Evolutionary conservation across 2,329 filamentous ascomycete genomes (phyloP).

Genomic region (Phaeosphaeria sp.): DNA sequence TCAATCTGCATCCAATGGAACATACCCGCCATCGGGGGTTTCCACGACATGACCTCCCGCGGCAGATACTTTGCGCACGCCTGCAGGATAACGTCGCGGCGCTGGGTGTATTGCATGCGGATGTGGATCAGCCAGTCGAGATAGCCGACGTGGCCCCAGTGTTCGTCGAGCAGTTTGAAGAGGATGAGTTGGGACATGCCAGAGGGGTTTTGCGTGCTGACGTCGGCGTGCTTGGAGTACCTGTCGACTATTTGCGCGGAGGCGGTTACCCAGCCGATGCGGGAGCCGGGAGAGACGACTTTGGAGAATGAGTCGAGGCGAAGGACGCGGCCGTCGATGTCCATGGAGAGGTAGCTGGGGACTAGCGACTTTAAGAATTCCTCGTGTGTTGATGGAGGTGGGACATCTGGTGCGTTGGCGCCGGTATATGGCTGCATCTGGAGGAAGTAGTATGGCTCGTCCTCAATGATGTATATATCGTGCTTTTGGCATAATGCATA

Average conservation of each 20-base stretch:
- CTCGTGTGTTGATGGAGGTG: conserved; percentile 67
- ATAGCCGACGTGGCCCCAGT: conserved; percentile 92
- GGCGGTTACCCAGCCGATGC: conserved; percentile 88
- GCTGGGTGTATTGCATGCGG: conserved; percentile 78
- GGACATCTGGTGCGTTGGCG: conserved; percentile 57
- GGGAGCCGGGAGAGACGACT: conserved; percentile 81
- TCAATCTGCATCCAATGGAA: conserved; percentile 85
- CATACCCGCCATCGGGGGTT: conserved; percentile 85
- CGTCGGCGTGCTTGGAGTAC: conserved; percentile 82
- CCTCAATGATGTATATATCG: conserved; percentile 86
- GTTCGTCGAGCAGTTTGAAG: conserved; percentile 89
- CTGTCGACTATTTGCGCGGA: conserved; percentile 84
- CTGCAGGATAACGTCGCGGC: conserved; percentile 76
- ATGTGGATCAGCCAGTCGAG: conserved; percentile 87
- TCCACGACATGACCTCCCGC: conserved; percentile 77
- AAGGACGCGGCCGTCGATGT: conserved; percentile 86
- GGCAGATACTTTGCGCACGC: conserved; percentile 84
- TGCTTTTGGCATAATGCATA: conserved; percentile 84
- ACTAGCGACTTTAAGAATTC: conserved; percentile 77
- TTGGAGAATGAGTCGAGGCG: conserved; percentile 95
- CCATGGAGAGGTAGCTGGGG: conserved; percentile 79
- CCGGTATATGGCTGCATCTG: conserved; percentile 81
- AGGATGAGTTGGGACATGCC: conserved; percentile 85
- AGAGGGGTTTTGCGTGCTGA: conserved; percentile 82
- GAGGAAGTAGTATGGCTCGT: conserved; percentile 94